phyloP scores from a whole-genome alignment of 177 flowering plant species.

The Vitis hybrid region DNA sequence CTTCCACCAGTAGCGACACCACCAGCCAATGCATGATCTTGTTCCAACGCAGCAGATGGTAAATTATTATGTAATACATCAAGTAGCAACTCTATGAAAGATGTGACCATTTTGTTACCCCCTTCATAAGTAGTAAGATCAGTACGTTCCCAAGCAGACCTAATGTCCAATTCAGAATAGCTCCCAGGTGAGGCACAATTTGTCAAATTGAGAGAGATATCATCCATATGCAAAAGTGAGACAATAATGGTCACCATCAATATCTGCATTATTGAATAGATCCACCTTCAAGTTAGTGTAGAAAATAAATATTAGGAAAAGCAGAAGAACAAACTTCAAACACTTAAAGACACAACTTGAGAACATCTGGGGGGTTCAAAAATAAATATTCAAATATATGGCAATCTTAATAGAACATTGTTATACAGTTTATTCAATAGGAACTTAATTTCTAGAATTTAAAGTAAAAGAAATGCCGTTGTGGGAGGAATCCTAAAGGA shows the following conservation, averaged over 20 bases:
- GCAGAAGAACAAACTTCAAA: not conserved
- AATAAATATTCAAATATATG: not conserved
- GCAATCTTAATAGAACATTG: no score
- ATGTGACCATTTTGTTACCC: constrained; percentile 70
- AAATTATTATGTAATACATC: constrained; percentile 59
- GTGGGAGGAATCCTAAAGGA: no score
- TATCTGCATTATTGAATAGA: constrained; percentile 56
- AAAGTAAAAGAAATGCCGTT: no score
- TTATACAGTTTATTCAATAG: no score
- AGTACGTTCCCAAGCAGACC: constrained; percentile 31
- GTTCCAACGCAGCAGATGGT: constrained; percentile 43
- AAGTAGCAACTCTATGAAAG: constrained; percentile 66
- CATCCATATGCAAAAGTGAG: constrained; percentile 87
- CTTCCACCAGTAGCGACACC: constrained; percentile 40
- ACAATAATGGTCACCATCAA: constrained; percentile 78
- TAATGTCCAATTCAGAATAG: constrained; percentile 27
- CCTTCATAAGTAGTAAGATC: constrained; percentile 41
- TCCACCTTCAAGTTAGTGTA: no score
- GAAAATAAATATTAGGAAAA: not conserved
- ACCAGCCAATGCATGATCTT: constrained; percentile 36
- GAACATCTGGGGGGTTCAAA: not conserved
- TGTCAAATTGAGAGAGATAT: constrained; percentile 43
- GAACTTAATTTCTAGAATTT: no score
- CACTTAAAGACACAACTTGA: not conserved
- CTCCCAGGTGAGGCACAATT: constrained; percentile 36